Conservation (phyloP, 495 filamentous ascomycete genomes). For the Thozetella sp. region DNA sequence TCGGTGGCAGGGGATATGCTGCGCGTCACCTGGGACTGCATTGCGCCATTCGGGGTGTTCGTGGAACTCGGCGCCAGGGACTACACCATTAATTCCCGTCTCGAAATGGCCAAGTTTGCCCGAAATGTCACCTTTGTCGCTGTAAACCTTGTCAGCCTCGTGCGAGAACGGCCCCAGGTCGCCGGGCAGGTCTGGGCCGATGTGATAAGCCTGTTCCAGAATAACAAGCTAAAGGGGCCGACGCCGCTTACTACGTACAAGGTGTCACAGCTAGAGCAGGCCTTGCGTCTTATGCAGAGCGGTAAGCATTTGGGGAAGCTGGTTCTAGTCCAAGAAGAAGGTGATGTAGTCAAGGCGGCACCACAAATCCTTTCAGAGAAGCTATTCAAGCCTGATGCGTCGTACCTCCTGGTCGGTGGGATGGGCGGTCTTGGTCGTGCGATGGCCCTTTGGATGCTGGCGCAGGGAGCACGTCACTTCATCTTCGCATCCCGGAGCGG, state of each 20-base stretch:
- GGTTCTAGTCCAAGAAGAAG: not conserved
- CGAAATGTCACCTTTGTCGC: conserved; percentile 32
- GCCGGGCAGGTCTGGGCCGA: conserved; percentile 14
- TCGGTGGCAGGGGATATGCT: conserved; percentile 52
- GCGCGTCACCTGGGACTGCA: conserved; percentile 52
- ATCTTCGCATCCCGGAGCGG: conserved; percentile 60
- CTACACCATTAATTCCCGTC: conserved; percentile 23
- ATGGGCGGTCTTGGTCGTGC: conserved; percentile 63
- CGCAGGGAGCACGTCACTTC: conserved; percentile 55
- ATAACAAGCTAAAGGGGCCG: conserved; percentile 13
- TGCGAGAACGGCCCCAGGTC: conserved; percentile 14
- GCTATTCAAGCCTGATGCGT: too few relatives aligned
- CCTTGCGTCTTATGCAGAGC: too few relatives aligned
- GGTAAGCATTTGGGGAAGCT: too few relatives aligned
- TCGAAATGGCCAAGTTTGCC: conserved; percentile 25
- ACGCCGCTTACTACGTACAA: conserved; percentile 23
- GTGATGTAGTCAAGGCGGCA: conserved; percentile 15
- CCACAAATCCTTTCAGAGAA: conserved; percentile 15
- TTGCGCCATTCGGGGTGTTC: conserved; percentile 57
- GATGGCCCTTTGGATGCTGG: conserved; percentile 55
- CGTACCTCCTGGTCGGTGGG: conserved; percentile 62
- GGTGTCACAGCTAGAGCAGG: too few relatives aligned
- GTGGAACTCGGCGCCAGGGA: conserved; percentile 53
- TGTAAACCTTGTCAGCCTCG: conserved; percentile 26
- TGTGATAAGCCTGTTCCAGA: conserved; percentile 22